Conservation (phyloP, 306 rosid genomes). For the Sophora flavescens region DNA sequence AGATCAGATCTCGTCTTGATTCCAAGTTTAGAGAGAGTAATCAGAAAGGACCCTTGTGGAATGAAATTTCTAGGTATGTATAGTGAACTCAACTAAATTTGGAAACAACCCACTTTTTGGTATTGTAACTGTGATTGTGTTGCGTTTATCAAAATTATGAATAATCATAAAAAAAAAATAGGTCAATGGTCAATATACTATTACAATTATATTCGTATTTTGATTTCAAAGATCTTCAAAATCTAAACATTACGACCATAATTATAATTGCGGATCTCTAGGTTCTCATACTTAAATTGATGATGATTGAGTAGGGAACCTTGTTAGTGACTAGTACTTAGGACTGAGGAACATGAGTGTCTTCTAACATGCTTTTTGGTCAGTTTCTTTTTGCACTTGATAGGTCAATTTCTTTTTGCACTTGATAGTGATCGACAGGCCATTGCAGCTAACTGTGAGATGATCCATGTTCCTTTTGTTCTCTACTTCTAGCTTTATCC, state of each 20-base stretch:
- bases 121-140: too few species aligned
- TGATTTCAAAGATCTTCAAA: too few species aligned
- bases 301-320: constrained; percentile 12
- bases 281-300: background rate
- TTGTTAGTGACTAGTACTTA: background rate
- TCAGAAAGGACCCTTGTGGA: constrained; percentile 86
- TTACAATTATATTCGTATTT: too few species aligned
- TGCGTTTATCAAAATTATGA: too few species aligned
- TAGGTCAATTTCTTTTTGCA: constrained; percentile 37
- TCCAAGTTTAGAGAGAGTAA: constrained; percentile 77
- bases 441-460: constrained; percentile 51
- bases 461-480: constrained; percentile 46
- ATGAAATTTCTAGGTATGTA: constrained; percentile 71
- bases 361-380: background rate
- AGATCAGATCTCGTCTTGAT: constrained; percentile 89
- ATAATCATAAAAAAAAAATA: too few species aligned
- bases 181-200: too few species aligned
- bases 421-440: constrained; percentile 52
- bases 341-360: constrained; percentile 16
- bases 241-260: too few species aligned
- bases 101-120: too few species aligned
- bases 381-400: constrained; percentile 40
- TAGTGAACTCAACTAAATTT: background rate
- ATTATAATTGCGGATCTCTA: too few species aligned
- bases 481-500: constrained; percentile 50